phyloP scores from a whole-genome alignment of 495 filamentous ascomycete genomes.

The Xylaria intraflava region DNA sequence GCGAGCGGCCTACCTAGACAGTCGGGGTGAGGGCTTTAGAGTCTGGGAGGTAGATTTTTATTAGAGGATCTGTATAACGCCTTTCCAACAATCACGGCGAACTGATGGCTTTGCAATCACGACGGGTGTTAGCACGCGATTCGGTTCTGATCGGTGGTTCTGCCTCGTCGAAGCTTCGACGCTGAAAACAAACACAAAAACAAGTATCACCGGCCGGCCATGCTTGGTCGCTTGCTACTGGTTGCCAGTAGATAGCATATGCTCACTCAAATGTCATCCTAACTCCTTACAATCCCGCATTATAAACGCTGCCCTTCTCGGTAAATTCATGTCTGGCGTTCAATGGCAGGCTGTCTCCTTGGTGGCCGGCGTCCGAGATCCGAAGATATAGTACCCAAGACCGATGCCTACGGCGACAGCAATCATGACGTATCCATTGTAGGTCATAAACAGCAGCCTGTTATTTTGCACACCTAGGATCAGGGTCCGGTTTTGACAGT shows the following conservation, averaged over 20 bases:
- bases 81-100: no score
- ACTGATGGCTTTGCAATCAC: no score
- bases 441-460: constrained; percentile 99
- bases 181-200: background rate
- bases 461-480: background rate
- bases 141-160: no score
- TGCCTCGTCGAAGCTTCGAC: background rate
- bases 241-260: background rate
- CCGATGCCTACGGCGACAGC: constrained; percentile 85
- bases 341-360: constrained; percentile 92
- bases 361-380: constrained; percentile 54
- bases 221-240: background rate
- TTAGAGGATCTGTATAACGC: no score
- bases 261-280: background rate
- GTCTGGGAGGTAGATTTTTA: no score
- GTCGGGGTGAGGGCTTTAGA: no score
- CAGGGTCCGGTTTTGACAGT: background rate
- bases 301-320: background rate
- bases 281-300: background rate
- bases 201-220: background rate
- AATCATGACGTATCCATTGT: constrained; percentile 96
- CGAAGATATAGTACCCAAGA: constrained; percentile 79
- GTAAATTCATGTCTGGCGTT: background rate
- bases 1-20: no score
- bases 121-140: no score